Base-by-base conservation (phyloP, 1,139 yeast genomes). In the Zhuliangozyma parablackwelliae region DNA sequence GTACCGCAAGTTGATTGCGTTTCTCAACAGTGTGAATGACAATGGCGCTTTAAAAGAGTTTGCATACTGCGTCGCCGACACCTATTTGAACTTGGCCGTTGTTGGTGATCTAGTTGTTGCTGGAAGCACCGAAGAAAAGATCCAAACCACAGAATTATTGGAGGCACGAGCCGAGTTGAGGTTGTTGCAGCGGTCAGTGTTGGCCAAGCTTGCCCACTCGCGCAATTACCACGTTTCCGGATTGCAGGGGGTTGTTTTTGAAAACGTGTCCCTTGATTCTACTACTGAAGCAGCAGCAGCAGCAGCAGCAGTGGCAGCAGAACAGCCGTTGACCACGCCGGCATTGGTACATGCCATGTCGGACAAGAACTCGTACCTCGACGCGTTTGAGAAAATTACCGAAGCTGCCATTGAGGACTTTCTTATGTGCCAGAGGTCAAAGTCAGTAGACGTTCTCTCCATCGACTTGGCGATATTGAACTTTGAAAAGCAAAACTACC, bases 381-480 rank as follows among this genome's bases (percentile, higher is more conserved):
- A 42, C 6, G 39, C 44, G 10, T 64, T 62, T 43, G 64, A 72
- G 41, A 43, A 51, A 3, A 46, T 72, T 5, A 79, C 83, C 0
- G 69, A 65, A 29, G 54, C 36, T 24, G 54, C 76, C 1, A 68
- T 76, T 26, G 59, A 62, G 26, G 73, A 75, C 39, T 78, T 75
- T 49, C 65, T 71, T 6, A 49, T 53, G 10, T 69, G 80, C 27
- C 67, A 63, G 11, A 61, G 83, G 43, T 72, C 78, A 9, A 72
- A 90, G 45, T 72, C 89, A 0, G 79, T 85, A 8, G 92, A 85
- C 50, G 69, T 83, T 7, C 63, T 92, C 23, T 80, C 92, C 4
- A 77, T 87, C n/a, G 97, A 92, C 46, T 68, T 88, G 37, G 96
- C 95, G 0, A 54, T 85, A 11, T 59, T 88, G 20, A 78, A 82